Conservation (phyloP, 1,139 yeast genomes). For the Pichia sp. region DNA sequence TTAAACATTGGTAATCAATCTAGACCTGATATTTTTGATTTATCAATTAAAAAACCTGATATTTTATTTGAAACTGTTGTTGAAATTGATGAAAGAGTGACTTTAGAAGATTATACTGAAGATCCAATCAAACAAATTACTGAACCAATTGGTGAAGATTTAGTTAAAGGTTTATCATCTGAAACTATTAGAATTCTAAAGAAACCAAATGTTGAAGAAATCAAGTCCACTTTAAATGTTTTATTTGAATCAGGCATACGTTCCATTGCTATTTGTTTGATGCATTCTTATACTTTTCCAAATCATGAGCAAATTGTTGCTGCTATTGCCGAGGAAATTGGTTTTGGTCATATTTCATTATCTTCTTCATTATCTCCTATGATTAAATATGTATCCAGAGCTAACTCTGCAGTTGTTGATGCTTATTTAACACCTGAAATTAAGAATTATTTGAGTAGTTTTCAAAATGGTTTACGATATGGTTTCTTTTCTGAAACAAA, state of each 20-base stretch:
- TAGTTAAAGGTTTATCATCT: slow-evolving; percentile 52
- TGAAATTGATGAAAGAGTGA: slow-evolving; percentile 67
- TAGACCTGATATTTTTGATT: slow-evolving; percentile 61
- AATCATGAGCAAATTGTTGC: slow-evolving; percentile 57
- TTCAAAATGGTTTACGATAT: slow-evolving; percentile 53
- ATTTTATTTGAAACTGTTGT: slow-evolving; percentile 55
- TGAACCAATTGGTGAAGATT: slow-evolving; percentile 27
- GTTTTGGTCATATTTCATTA: slow-evolving; percentile 53
- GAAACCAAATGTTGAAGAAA: slow-evolving; percentile 38
- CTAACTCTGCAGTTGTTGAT: slow-evolving; percentile 68
- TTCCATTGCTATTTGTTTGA: slow-evolving; percentile 59
- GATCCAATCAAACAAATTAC: slow-evolving; percentile 24
- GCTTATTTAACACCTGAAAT: slow-evolving; percentile 74
- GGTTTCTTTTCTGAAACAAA: slow-evolving; percentile 35
- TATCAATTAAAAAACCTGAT: slow-evolving; percentile 51
- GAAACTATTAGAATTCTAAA: slow-evolving; percentile 52
- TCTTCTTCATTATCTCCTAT: slow-evolving; percentile 65
- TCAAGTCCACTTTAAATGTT: slow-evolving; percentile 34
- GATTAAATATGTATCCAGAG: slow-evolving; percentile 65
- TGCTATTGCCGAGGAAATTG: slow-evolving; percentile 44
- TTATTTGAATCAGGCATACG: slow-evolving; percentile 50
- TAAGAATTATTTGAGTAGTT: slow-evolving; percentile 50
- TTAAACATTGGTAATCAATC: slow-evolving; percentile 67
- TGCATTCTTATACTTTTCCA: slow-evolving; percentile 66
- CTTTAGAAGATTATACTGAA: slow-evolving; percentile 40